Base-by-base conservation (phyloP, 768 basidiomycete species). In the Cubamyces sp. region DNA sequence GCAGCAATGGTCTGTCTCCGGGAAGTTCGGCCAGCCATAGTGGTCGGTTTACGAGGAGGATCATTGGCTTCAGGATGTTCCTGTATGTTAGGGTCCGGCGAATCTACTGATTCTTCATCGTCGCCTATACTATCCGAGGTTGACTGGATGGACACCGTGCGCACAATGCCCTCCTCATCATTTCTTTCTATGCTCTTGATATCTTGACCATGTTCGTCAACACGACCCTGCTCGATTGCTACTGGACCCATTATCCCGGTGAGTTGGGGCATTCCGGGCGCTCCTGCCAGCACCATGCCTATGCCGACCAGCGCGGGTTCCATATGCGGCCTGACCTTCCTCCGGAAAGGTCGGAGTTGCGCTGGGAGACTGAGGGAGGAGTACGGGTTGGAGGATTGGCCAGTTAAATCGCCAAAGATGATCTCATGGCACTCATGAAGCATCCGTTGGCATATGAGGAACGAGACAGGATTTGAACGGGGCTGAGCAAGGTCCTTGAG, bases 371-470 rank as follows among this genome's bases (percentile, higher is more conserved):
- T 77, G 66, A 90, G 73, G 8, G 82, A 79, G 15, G 84, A 78
- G 72, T 96, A 96, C 0, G 93, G 91, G 3, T 85, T 80, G 11
- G 81, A 75, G 12, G 82, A 76, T 8, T 88, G 84, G 23, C 85
- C 78, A 12, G 94, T 86, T 37, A 90, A 80, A 74, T 98, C 93
- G 49, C 87, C 87, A 73, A 97, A 99, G 69, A 99, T 96, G 74
- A 98, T 95, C 77, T 95, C 91, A 75, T 98, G 96, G 70, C 96
- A 96, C 73, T 84, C 84, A 73, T 92, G 92, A 61, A 98, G 78
- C 41, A 95, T 86, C 62, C 96, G 86, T 75, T 96, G 94, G 74
- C 97, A 98, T 60, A 96, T 90, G 50, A 85, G 78, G 76, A 98
- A 98, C 0, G 94, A 92, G 45, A 78, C 83, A 3, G 93, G 88